These are phyloP conservation scores for Microbotryum lychnidis-dioicae DNA, from an alignment of 1,284 basidiomycete species.

Conservation along the genomic window DNA sequence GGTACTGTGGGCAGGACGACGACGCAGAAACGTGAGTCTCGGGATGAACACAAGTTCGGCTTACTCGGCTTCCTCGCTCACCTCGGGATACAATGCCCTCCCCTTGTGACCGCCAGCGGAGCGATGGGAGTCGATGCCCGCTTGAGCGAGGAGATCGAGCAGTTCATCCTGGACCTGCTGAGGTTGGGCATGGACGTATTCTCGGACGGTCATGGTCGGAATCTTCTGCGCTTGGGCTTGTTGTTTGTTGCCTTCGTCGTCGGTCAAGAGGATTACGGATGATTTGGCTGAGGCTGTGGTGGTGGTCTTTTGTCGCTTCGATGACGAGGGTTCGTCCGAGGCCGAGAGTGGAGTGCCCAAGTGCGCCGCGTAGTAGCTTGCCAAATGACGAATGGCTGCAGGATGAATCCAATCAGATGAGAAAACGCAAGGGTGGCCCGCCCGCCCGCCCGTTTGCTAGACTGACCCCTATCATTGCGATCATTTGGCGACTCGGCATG, in stretches of 20 bases:
- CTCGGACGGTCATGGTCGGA: constrained; percentile 55
- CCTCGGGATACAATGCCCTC: constrained; percentile 69
- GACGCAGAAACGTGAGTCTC: neutral
- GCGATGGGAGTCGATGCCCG: constrained; percentile 39
- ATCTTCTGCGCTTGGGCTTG: constrained; percentile 65
- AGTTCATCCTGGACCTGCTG: constrained; percentile 54
- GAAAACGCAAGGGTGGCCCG: neutral
- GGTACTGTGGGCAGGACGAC: constrained; percentile 53
- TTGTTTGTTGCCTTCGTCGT: constrained; percentile 77
- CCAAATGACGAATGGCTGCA: constrained; percentile 71
- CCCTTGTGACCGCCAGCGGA: constrained; percentile 40
- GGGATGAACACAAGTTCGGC: neutral
- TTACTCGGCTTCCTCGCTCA: constrained; percentile 39
- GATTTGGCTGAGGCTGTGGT: constrained; percentile 1
- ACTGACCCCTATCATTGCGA: constrained; percentile 75
- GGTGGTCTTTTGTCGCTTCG: constrained; percentile 25
- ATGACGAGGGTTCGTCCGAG: constrained; percentile 42
- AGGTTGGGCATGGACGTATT: constrained; percentile 65
- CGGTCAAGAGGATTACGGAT: constrained; percentile 67
- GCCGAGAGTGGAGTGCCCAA: constrained; percentile 46
- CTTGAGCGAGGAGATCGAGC: constrained; percentile 67
- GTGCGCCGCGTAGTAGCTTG: constrained; percentile 75
- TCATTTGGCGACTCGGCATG: constrained; percentile 79
- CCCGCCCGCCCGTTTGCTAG: too few relatives aligned
- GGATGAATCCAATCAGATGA: neutral